Evolutionary conservation across 139 green algal species (phyloP).

Genomic region (Micromonas commoda): DNA sequence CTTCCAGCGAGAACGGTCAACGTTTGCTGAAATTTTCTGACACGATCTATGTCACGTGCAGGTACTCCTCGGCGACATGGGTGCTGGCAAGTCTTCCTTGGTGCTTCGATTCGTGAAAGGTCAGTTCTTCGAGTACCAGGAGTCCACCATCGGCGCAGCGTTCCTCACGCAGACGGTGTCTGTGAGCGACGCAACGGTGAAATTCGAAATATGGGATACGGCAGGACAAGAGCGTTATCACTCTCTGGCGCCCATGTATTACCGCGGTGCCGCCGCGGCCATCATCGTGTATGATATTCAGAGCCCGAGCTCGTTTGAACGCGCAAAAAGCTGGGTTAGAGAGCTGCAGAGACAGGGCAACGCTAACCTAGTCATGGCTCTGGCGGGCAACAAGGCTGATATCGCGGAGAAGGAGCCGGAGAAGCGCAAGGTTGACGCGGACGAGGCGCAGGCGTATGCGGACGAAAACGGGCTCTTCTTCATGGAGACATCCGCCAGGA

Average conservation of each 20-base stretch:
- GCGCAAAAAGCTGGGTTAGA: slow-evolving; percentile 86
- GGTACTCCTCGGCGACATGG: slow-evolving; percentile 96
- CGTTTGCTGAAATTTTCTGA: no score
- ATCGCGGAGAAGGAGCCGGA: slow-evolving; percentile 56
- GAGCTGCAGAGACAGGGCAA: slow-evolving; percentile 79
- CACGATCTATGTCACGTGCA: not conserved
- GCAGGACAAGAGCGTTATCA: slow-evolving; percentile 97
- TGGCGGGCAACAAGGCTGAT: slow-evolving; percentile 97
- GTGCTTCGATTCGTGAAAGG: slow-evolving; percentile 94
- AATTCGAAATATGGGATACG: slow-evolving; percentile 99
- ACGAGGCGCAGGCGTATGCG: slow-evolving; percentile 71
- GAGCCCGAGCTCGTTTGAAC: slow-evolving; percentile 67
- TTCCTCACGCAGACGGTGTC: slow-evolving; percentile 96
- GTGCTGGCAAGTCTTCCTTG: slow-evolving; percentile 85
- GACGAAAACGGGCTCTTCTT: slow-evolving; percentile 77
- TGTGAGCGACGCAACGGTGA: slow-evolving; percentile 75
- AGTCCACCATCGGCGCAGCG: slow-evolving; percentile 94
- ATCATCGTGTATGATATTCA: slow-evolving; percentile 87
- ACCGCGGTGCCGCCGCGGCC: slow-evolving; percentile 87
- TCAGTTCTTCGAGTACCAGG: slow-evolving; percentile 95
- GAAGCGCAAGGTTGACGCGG: slow-evolving; percentile 43
- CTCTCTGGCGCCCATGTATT: slow-evolving; percentile 98
- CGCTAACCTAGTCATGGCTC: slow-evolving; percentile 86
- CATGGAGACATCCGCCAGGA: slow-evolving; percentile 86
- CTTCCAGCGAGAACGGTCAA: no score